A percentile compares a stretch with the other conserved stretches of the same genome.
phyloP scores from a whole-genome alignment of 192 early-diverging fungal genomes.

The Chytriomyces sp. region DNA sequence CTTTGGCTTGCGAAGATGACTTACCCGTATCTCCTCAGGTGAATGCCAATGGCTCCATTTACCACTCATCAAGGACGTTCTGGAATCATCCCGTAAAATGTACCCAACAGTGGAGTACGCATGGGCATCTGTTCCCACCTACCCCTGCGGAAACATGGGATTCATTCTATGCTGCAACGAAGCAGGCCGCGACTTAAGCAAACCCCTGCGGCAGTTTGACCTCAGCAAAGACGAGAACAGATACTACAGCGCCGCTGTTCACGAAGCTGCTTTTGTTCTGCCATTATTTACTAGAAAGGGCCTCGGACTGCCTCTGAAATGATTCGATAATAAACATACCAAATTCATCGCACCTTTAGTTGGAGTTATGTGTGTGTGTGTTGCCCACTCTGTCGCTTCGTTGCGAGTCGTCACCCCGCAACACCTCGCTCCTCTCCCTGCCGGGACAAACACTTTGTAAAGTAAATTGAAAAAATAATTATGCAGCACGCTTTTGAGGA shows the following conservation, averaged over 20 bases:
- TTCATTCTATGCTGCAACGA: conserved; percentile 93
- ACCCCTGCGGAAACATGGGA: conserved; percentile 98
- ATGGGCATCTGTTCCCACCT: conserved; percentile 94
- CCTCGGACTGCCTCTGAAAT: conserved; percentile 35
- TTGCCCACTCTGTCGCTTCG: too few relatives aligned
- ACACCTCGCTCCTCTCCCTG: too few relatives aligned
- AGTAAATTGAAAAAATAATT: too few relatives aligned
- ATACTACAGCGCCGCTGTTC: conserved; percentile 95
- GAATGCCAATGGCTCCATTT: conserved; percentile 99
- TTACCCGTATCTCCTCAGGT: conserved; percentile 47
- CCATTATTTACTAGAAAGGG: conserved; percentile 87
- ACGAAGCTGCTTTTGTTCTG: conserved; percentile 88
- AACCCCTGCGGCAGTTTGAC: conserved; percentile 81
- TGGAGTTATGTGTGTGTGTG: too few relatives aligned
- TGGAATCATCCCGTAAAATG: conserved; percentile 76
- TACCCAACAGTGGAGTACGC: conserved; percentile 95
- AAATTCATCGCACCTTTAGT: too few relatives aligned
- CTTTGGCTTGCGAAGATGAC: neutral
- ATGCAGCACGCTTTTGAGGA: conserved; percentile 41
- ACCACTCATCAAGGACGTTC: conserved; percentile 87
- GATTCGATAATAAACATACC: too few relatives aligned
- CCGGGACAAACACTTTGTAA: too few relatives aligned
- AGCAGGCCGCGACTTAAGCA: conserved; percentile 68
- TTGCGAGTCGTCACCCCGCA: too few relatives aligned
- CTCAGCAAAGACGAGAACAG: conserved; percentile 81